Evolutionary conservation across 2,329 filamentous ascomycete species (phyloP).

Genomic region (Nemania serpens): DNA sequence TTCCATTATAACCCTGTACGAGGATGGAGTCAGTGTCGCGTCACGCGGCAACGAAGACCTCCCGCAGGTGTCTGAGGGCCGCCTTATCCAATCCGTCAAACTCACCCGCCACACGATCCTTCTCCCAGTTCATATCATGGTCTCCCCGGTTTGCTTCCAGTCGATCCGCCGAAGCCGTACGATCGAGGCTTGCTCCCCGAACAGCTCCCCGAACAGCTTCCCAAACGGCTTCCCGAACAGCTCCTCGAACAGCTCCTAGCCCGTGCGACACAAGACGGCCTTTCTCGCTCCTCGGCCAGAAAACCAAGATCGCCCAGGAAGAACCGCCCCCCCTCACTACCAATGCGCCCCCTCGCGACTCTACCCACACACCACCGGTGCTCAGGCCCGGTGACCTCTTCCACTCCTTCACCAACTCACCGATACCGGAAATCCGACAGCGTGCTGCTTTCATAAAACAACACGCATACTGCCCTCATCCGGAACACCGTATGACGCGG

Average conservation of each 20-base stretch:
- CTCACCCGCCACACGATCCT: slow-evolving; percentile 28
- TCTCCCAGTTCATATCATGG: slow-evolving; percentile 31
- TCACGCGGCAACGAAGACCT: slow-evolving; percentile 36
- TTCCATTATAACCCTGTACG: background rate
- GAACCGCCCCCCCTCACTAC: background rate
- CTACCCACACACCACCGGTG: slow-evolving; percentile 35
- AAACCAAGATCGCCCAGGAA: slow-evolving; percentile 31
- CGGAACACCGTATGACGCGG: slow-evolving; percentile 78
- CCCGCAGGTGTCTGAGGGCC: slow-evolving; percentile 37
- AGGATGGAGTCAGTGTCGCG: slow-evolving; percentile 41
- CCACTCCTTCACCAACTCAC: slow-evolving; percentile 88
- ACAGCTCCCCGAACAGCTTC: slow-evolving; percentile 1
- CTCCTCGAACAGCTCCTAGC: too few relatives aligned
- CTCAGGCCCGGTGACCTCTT: slow-evolving; percentile 83
- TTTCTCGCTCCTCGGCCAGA: slow-evolving; percentile 37
- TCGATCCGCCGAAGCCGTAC: slow-evolving; percentile 17
- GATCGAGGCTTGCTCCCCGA: slow-evolving; percentile 20
- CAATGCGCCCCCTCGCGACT: slow-evolving; percentile 22
- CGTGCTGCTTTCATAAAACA: slow-evolving; percentile 90
- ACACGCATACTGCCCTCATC: slow-evolving; percentile 92
- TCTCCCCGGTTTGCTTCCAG: slow-evolving; percentile 15
- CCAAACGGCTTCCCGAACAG: background rate
- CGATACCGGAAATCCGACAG: slow-evolving; percentile 83
- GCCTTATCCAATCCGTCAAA: slow-evolving; percentile 28
- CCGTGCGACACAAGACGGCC: slow-evolving; percentile 25